Evolutionary conservation across 345 rosid genomes (phyloP).

Genomic region (Brassica cretica): DNA sequence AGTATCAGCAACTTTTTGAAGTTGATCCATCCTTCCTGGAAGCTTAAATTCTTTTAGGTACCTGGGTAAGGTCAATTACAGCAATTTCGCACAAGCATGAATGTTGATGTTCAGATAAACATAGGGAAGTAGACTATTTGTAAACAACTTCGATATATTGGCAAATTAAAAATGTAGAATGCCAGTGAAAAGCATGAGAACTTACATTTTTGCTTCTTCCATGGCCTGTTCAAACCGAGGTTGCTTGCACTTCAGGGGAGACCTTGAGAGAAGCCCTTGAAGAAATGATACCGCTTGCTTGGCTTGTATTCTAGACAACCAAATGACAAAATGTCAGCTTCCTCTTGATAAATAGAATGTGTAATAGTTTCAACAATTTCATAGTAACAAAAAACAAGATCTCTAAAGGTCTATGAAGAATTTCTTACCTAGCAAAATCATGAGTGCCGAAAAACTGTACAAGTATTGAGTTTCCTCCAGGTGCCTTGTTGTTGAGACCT

Average conservation of each 20-base stretch:
- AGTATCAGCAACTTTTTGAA: constrained; percentile 56
- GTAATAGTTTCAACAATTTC: background rate
- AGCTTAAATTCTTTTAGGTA: constrained; percentile 88
- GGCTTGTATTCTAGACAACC: constrained; percentile 65
- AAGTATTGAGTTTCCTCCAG: constrained; percentile 62
- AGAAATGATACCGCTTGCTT: constrained; percentile 91
- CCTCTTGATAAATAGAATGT: background rate
- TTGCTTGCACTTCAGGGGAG: constrained; percentile 89
- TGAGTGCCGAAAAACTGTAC: constrained; percentile 99
- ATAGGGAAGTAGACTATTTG: constrained; percentile 10
- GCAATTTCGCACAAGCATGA: constrained; percentile 15
- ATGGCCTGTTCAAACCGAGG: constrained; percentile 71
- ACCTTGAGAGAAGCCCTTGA: constrained; percentile 85
- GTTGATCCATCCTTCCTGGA: constrained; percentile 79
- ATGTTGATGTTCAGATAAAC: constrained; percentile 16
- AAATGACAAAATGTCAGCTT: constrained; percentile 30
- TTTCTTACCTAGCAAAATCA: constrained; percentile 92
- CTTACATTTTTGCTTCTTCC: constrained; percentile 94
- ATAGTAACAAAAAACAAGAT: background rate
- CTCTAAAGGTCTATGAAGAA: constrained; percentile 18
- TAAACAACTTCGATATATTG: background rate
- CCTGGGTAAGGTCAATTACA: constrained; percentile 48
- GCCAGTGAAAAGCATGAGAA: constrained; percentile 24
- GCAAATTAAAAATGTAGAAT: background rate
- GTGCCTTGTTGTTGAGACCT: constrained; percentile 51